These are phyloP conservation scores for Onygenales sp. DNA, from an alignment of 2,329 filamentous ascomycete species.

Conservation along the genomic window DNA sequence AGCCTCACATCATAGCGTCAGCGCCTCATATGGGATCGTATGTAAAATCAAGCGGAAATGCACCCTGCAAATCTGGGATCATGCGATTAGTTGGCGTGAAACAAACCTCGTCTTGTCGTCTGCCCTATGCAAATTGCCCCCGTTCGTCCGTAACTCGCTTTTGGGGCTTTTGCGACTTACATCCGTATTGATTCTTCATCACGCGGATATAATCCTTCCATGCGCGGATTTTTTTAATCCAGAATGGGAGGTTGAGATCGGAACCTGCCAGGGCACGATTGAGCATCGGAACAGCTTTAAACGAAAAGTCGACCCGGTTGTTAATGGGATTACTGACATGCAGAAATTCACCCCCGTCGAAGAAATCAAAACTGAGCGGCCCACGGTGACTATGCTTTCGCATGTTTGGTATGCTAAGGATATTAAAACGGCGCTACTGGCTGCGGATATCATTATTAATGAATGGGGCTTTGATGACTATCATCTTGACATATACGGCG, in stretches of 20 bases:
- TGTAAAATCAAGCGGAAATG: conserved; percentile 53
- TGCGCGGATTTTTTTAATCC: conserved; percentile 55
- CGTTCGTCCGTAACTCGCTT: conserved; percentile 41
- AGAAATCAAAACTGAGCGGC: conserved; percentile 48
- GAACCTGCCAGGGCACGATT: conserved; percentile 47
- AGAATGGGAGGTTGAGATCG: conserved; percentile 54
- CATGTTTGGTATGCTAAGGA: conserved; percentile 49
- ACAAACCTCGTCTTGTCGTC: conserved; percentile 42
- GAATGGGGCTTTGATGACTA: conserved; percentile 58
- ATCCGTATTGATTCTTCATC: conserved; percentile 39
- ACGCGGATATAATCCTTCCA: conserved; percentile 52
- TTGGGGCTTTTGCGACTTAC: conserved; percentile 40
- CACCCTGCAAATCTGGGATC: conserved; percentile 55
- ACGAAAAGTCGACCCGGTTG: conserved; percentile 54
- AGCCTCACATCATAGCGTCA: conserved; percentile 53
- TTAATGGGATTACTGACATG: conserved; percentile 58
- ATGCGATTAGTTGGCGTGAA: conserved; percentile 54
- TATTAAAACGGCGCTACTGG: conserved; percentile 54
- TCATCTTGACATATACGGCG: conserved; percentile 53
- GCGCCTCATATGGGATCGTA: conserved; percentile 51
- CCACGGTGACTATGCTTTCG: conserved; percentile 57
- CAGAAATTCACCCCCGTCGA: conserved; percentile 52
- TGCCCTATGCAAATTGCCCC: conserved; percentile 39
- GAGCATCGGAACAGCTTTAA: conserved; percentile 49
- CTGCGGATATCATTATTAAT: conserved; percentile 57